phyloP scores from a whole-genome alignment of 129 eudicot species.

The Kitagawia praeruptora region DNA sequence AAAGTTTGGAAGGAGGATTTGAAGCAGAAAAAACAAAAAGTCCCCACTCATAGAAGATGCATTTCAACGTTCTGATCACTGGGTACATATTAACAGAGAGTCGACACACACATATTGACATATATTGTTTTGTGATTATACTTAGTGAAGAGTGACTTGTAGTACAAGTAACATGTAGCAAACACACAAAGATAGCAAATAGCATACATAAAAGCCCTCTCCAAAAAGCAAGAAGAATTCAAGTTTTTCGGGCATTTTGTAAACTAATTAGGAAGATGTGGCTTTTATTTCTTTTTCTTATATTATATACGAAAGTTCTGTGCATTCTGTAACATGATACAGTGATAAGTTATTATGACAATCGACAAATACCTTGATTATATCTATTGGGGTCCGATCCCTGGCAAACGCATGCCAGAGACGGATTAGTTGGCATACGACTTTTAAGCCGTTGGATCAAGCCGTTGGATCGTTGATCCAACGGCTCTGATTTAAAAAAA shows the following conservation, averaged over 20 bases:
- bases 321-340: slow-evolving; percentile 21
- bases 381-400: no score
- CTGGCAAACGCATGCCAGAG: no score
- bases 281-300: slow-evolving; percentile 15
- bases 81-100: no score
- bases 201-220: slow-evolving; percentile 56
- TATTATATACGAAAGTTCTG: not conserved
- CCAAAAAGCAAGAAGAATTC: slow-evolving; percentile 51
- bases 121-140: not conserved
- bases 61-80: slow-evolving; percentile 47
- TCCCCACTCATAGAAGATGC: slow-evolving; percentile 81
- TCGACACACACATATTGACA: not conserved
- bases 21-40: slow-evolving; percentile 68
- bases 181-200: slow-evolving; percentile 19
- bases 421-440: no score
- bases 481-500: no score
- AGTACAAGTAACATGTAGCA: not conserved
- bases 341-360: slow-evolving; percentile 11
- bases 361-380: slow-evolving; percentile 9
- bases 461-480: no score
- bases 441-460: no score
- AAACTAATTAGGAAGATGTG: slow-evolving; percentile 48
- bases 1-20: slow-evolving; percentile 68
- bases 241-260: slow-evolving; percentile 46
- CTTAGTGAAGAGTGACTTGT: not conserved